Evolutionary conservation across 2,329 filamentous ascomycete genomes (phyloP), one percentile per base, ranked within the genome.

Genomic region (Aspergillus floridensis): DNA sequence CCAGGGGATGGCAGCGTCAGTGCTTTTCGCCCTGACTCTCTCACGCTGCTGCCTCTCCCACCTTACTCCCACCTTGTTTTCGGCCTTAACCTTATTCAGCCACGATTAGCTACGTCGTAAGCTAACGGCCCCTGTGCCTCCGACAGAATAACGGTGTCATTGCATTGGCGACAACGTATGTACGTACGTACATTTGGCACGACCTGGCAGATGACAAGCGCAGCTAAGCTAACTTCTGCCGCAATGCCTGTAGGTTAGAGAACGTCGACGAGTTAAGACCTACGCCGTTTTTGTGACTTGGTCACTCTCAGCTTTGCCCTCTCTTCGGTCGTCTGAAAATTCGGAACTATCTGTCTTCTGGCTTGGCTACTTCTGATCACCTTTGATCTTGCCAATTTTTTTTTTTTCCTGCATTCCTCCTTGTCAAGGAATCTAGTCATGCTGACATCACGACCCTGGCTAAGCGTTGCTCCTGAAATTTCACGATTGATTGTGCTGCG

Each of bases 61-160:
- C 48, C 50, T 57, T 12, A 24, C 35, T 46, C 35, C 50, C 26
- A 50, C 16, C 22, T 41, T 57, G 32, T 49, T 49, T 57, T 31
- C 35, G 35, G 44, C 19, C 22, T 29, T 57, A 57, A 16, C 38
- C 41, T 6, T 41, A 32, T 57, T 44, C 38, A 51, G 49, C 26
- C 35, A 57, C 22, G 48, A 57, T 50, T 44, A 35, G n/a, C 56
- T 31, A 53, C 50, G 7, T 32, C 26, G 38, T 48, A 41, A 50
- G 49, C 46, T 41, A 58, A 58, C 41, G 56, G 50, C 48, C 48
- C 50, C 41, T 49, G 5, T 21, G 19, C 35, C 41, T 54, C 51
- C 55, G 58, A 57, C 32, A 44, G 32, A 44, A 53, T 49, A 60
- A 60, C 47, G 56, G 59, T 49, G 58, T 58, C 58, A 58, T 60